phyloP scores from a whole-genome alignment of 1,139 yeast species.

The Cylindricascospora bacillispora region DNA sequence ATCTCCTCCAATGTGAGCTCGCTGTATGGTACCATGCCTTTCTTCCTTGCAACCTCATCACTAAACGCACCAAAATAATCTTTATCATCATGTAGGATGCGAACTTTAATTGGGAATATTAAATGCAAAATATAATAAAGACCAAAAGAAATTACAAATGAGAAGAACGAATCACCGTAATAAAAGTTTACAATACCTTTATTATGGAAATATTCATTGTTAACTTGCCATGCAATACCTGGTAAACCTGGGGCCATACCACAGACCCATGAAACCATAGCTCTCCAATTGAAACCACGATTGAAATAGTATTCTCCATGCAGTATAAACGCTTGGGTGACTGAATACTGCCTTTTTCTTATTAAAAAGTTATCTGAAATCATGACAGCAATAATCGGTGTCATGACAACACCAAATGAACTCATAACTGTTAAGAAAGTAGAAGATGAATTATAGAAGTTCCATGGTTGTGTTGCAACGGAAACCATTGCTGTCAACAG shows the following conservation, averaged over 20 bases:
- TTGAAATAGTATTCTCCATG: constrained; percentile 31
- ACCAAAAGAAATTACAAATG: constrained; percentile 31
- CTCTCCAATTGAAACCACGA: constrained; percentile 34
- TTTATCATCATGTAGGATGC: constrained; percentile 27
- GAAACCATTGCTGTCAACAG: constrained; percentile 31
- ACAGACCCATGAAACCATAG: constrained; percentile 29
- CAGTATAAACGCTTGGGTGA: constrained; percentile 28
- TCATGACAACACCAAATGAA: constrained; percentile 33
- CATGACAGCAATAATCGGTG: constrained; percentile 34
- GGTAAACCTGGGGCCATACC: constrained; percentile 35
- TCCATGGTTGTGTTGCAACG: constrained; percentile 39
- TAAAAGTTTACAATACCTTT: constrained; percentile 31
- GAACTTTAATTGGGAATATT: constrained; percentile 29
- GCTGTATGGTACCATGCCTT: constrained; percentile 23
- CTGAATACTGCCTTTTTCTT: constrained; percentile 26
- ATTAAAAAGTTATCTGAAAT: constrained; percentile 32
- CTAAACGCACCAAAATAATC: constrained; percentile 32
- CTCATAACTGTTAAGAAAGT: constrained; percentile 34
- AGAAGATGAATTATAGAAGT: constrained; percentile 33
- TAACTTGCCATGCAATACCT: constrained; percentile 30
- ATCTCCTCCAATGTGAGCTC: constrained; percentile 21
- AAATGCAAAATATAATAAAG: constrained; percentile 28
- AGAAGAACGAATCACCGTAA: constrained; percentile 31
- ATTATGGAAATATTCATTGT: constrained; percentile 19
- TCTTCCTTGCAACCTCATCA: constrained; percentile 26